Conservation (phyloP, 345 rosid species). For the Punica granatum region DNA sequence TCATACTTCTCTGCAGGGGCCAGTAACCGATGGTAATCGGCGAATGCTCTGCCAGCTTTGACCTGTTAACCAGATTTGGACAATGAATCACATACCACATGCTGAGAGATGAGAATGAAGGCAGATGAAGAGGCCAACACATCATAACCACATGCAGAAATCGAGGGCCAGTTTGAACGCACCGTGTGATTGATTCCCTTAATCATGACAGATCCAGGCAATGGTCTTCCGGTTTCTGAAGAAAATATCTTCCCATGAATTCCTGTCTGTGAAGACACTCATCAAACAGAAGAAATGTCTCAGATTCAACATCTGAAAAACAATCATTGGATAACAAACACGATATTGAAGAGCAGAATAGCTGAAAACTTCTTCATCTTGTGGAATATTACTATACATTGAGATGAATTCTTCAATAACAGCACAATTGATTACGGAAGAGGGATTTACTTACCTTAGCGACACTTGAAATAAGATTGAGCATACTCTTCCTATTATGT, state of each 20-base stretch:
- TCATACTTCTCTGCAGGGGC: conserved; percentile 61
- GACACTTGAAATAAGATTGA: conserved; percentile 75
- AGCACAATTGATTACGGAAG: background rate
- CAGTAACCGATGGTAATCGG: conserved; percentile 76
- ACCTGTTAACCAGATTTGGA: conserved; percentile 33
- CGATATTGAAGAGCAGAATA: background rate
- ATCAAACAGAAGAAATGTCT: background rate
- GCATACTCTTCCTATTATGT: conserved; percentile 82
- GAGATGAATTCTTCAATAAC: background rate
- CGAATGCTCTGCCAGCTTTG: conserved; percentile 49
- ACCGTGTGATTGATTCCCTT: conserved; percentile 81
- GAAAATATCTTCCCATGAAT: conserved; percentile 89
- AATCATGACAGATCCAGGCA: conserved; percentile 56
- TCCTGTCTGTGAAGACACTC: conserved; percentile 45
- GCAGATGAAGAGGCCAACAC: background rate
- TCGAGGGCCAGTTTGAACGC: background rate
- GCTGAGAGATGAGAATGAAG: background rate
- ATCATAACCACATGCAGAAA: background rate
- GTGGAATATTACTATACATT: background rate
- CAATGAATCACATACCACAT: background rate
- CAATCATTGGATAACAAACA: background rate
- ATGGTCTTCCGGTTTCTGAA: conserved; percentile 62
- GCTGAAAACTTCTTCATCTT: background rate
- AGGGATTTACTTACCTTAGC: conserved; percentile 48
- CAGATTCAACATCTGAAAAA: background rate